Evolutionary conservation across 2,329 filamentous ascomycete species (phyloP).

Genomic region (Gaeumannomyces sp.): DNA sequence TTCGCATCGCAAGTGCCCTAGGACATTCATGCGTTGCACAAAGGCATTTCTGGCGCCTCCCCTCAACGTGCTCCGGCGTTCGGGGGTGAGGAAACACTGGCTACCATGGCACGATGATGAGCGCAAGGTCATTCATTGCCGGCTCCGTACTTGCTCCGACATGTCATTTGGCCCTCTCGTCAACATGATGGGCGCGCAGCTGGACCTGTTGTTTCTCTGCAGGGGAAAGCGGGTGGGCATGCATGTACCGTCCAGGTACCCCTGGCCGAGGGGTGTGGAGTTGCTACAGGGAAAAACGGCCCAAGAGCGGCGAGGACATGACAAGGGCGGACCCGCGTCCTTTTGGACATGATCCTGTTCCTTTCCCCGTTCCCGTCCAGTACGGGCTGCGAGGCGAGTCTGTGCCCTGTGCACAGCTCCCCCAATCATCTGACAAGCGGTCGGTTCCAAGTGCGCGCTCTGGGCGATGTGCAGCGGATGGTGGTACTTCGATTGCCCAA

Average conservation of each 20-base stretch:
- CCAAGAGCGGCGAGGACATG: background rate
- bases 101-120: background rate
- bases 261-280: background rate
- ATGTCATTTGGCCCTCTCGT: too few species aligned
- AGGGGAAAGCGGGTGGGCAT: too few species aligned
- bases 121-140: background rate
- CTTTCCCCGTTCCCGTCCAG: background rate
- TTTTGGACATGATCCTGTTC: background rate
- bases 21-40: background rate
- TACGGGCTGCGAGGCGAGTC: background rate
- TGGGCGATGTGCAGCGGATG: background rate
- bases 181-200: background rate
- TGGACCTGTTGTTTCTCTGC: too few species aligned
- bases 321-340: background rate
- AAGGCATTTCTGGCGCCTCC: background rate
- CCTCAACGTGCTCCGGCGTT: background rate
- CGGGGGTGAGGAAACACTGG: background rate
- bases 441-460: background rate
- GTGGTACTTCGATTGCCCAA: too few species aligned
- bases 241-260: background rate
- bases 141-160: too few species aligned
- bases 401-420: slow-evolving; percentile 1
- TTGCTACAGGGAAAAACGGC: background rate
- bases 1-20: background rate
- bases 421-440: background rate